Evolutionary conservation across 106 monocot species (phyloP), one percentile per base, ranked within the genome.

Genomic region (Dioscorea alata): DNA sequence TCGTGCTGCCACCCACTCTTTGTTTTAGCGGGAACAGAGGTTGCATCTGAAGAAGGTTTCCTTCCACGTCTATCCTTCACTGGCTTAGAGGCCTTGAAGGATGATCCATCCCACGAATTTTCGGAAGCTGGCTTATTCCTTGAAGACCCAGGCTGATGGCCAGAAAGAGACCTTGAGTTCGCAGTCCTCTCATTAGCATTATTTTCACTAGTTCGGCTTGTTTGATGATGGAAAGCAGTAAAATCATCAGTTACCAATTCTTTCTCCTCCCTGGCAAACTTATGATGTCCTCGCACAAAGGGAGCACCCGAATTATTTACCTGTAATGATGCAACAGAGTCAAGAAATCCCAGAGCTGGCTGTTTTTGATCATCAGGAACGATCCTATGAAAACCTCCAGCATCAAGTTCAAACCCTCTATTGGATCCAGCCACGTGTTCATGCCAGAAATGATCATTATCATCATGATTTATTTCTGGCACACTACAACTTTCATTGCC

Each of bases 21-120:
- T 70, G 51, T 61, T 24, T 75, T 85, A 48, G 63, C 79, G 72
- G 71, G 61, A 19, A 61, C 28, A 23, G 78, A 72, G 48, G 74
- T 35, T 12, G 57, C 10, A 58, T 14, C 59, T 22, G 60, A 48
- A 12, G 74, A 63, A 7, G 75, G 67, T 66, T 81, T 94, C 81
- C 76, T 85, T 71, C 79, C 87, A 71, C 76, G 77, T 69, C 77
- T 94, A 58, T 85, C 87, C 67, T 78, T 88, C 21, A 67, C 42
- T 58, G 70, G 62, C 60, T 74, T 93, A 15, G 86, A 61, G 25
- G 49, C 48, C 57, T 78, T 90, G 10, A 21, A 31, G 50, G 68
- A 64, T 23, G 78, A 70, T 73, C 60, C 76, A 80, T 84, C 76
- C 69, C 79, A 76, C 12, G 68, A 85, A 80, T 53, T 78, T 48